Evolutionary conservation across 2,329 filamentous ascomycete species (phyloP).

Genomic region (Colletotrichum falcatum): DNA sequence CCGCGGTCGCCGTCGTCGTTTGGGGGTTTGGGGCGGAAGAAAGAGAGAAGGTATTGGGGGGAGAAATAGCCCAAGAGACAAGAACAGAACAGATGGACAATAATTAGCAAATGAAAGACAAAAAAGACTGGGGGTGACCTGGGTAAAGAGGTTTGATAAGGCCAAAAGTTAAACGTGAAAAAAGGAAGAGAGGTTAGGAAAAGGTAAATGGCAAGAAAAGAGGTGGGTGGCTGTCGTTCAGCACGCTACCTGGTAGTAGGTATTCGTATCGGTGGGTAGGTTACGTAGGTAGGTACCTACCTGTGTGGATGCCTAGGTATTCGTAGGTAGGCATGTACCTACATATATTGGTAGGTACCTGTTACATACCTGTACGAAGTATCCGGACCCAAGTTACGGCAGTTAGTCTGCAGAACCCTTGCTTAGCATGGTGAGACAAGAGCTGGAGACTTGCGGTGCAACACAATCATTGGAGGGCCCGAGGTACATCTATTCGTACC

Average conservation of each 20-base stretch:
- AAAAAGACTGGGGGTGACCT: constrained; percentile 19
- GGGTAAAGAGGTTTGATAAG: constrained; percentile 4
- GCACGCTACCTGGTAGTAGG: too few species aligned
- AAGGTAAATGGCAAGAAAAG: too few species aligned
- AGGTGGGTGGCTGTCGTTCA: too few species aligned
- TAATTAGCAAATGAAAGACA: not conserved
- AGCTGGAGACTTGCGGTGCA: not conserved
- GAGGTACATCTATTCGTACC: too few species aligned
- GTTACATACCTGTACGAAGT: too few species aligned
- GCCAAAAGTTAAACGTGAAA: not conserved
- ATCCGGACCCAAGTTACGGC: too few species aligned
- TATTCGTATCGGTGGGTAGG: too few species aligned
- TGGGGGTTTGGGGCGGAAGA: not conserved
- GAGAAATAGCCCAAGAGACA: not conserved
- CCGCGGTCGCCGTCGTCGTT: not conserved
- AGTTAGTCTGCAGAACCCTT: constrained; percentile 3
- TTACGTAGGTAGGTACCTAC: too few species aligned
- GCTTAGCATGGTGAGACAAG: not conserved
- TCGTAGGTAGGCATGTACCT: too few species aligned
- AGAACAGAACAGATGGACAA: constrained; percentile 1
- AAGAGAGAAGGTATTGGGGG: not conserved
- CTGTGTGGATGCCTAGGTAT: too few species aligned
- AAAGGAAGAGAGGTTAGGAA: not conserved
- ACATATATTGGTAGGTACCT: too few species aligned
- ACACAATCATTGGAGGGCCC: not conserved